phyloP scores from a whole-genome alignment of 2,329 filamentous ascomycete genomes.

The Massarina eburnea region DNA sequence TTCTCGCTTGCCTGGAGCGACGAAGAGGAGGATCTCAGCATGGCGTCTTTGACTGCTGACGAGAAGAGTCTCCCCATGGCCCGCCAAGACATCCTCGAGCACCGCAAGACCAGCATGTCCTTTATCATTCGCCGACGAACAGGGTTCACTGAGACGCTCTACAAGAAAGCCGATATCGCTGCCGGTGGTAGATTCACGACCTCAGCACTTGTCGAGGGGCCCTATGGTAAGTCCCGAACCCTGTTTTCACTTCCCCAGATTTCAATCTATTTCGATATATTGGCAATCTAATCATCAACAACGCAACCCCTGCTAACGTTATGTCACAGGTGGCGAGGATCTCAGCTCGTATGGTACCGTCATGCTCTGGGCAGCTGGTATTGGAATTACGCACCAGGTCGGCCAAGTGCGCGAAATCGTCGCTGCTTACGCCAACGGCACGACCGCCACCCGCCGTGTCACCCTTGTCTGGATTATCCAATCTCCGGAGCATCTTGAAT shows the following conservation, averaged over 20 bases:
- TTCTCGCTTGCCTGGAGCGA: constrained; percentile 81
- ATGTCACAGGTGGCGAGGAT: constrained; percentile 65
- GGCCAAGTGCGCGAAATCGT: constrained; percentile 75
- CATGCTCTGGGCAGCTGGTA: constrained; percentile 87
- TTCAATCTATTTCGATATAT: constrained; percentile 27
- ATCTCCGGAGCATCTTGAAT: constrained; percentile 84
- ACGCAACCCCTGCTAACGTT: constrained; percentile 29
- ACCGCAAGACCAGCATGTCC: constrained; percentile 64
- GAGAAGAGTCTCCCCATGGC: constrained; percentile 53
- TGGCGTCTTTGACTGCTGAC: constrained; percentile 23
- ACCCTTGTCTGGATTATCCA: constrained; percentile 92
- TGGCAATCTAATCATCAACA: constrained; percentile 16
- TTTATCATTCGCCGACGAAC: constrained; percentile 86
- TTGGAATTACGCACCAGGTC: constrained; percentile 93
- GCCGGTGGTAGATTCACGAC: constrained; percentile 61
- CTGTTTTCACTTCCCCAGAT: constrained; percentile 21
- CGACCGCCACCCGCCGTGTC: constrained; percentile 76
- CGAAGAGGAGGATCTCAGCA: constrained; percentile 52
- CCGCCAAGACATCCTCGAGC: constrained; percentile 54
- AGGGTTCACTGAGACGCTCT: constrained; percentile 83
- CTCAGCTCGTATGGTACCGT: constrained; percentile 91
- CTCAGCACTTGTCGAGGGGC: constrained; percentile 80
- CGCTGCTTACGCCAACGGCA: constrained; percentile 62
- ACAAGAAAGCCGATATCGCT: constrained; percentile 63
- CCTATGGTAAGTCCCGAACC: constrained; percentile 60